Evolutionary conservation across 176 grass and related monocot genomes (phyloP).

Genomic region (Aegilops bicornis): DNA sequence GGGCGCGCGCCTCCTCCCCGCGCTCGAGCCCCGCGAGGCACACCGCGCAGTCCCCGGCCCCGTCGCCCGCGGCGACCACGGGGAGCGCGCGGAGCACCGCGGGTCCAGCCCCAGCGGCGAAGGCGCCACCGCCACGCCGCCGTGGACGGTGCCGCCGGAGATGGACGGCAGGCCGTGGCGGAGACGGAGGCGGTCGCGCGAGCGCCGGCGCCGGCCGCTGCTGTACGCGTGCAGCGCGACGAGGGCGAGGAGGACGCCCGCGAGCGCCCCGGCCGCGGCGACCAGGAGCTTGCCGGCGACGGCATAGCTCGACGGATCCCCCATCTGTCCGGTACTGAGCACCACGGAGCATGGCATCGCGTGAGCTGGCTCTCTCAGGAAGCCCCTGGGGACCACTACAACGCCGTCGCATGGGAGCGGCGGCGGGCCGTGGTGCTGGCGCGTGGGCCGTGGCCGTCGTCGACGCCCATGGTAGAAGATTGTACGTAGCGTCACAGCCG

Average conservation of each 20-base stretch:
- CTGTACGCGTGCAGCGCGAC: constrained; percentile 18
- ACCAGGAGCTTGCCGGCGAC: constrained; percentile 32
- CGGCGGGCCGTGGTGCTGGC: too few species aligned
- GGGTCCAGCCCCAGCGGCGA: constrained; percentile 33
- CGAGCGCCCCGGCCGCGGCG: constrained; percentile 23
- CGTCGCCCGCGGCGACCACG: constrained; percentile 2
- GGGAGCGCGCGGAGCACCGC: constrained; percentile 48
- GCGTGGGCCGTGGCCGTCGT: too few species aligned
- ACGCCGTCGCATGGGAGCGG: too few species aligned
- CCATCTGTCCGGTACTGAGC: not conserved
- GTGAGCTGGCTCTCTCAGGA: too few species aligned
- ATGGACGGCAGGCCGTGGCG: constrained; percentile 23
- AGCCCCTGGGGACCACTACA: too few species aligned
- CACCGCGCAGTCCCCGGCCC: constrained; percentile 42
- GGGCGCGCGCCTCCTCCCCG: constrained; percentile 46
- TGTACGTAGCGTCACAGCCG: too few species aligned
- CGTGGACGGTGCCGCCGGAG: not conserved
- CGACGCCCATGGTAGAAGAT: too few species aligned
- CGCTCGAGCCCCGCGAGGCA: constrained; percentile 50
- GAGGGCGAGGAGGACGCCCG: constrained; percentile 37
- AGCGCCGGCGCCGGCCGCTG: not conserved
- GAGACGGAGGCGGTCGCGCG: not conserved
- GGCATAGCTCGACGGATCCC: not conserved
- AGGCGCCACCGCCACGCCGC: not conserved
- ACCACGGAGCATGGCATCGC: too few species aligned